phyloP scores from a whole-genome alignment of 106 monocot genomes.

The Apostasia ramifera region DNA sequence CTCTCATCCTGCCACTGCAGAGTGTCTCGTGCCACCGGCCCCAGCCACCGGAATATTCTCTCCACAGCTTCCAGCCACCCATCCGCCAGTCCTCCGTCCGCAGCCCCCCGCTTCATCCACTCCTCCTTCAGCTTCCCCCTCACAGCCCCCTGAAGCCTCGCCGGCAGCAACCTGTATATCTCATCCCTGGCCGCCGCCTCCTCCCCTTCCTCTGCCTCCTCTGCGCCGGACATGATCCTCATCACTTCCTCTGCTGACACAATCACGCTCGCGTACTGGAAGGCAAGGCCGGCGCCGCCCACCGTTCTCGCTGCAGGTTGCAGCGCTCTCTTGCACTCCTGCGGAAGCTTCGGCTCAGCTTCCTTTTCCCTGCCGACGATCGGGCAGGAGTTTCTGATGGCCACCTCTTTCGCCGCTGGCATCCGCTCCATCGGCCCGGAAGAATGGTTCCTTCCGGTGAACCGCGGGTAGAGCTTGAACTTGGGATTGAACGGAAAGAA shows the following conservation, averaged over 20 bases:
- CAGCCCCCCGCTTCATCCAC: constrained; percentile 32
- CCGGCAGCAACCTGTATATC: constrained; percentile 36
- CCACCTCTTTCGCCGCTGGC: background rate
- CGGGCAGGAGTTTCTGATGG: constrained; percentile 44
- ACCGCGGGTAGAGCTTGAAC: constrained; percentile 1
- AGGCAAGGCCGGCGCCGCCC: constrained; percentile 35
- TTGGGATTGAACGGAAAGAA: constrained; percentile 2
- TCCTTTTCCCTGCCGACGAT: constrained; percentile 6
- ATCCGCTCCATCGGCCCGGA: constrained; percentile 33
- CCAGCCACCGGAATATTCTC: constrained; percentile 56
- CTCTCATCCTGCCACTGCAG: constrained; percentile 46
- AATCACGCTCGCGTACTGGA: constrained; percentile 54
- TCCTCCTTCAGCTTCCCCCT: constrained; percentile 39
- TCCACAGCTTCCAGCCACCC: constrained; percentile 58
- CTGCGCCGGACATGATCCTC: constrained; percentile 2
- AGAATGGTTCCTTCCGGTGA: constrained; percentile 13
- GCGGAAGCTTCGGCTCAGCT: background rate
- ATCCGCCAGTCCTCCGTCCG: constrained; percentile 32
- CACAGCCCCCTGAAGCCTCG: constrained; percentile 20
- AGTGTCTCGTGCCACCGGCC: constrained; percentile 54
- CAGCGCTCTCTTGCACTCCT: constrained; percentile 9
- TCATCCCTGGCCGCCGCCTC: constrained; percentile 34
- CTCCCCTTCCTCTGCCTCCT: constrained; percentile 1
- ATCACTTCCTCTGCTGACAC: constrained; percentile 32
- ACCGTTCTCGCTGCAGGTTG: constrained; percentile 24